Evolutionary conservation across 352 stramenopile genomes (phyloP).

Genomic region (Pythium oligandrum): DNA sequence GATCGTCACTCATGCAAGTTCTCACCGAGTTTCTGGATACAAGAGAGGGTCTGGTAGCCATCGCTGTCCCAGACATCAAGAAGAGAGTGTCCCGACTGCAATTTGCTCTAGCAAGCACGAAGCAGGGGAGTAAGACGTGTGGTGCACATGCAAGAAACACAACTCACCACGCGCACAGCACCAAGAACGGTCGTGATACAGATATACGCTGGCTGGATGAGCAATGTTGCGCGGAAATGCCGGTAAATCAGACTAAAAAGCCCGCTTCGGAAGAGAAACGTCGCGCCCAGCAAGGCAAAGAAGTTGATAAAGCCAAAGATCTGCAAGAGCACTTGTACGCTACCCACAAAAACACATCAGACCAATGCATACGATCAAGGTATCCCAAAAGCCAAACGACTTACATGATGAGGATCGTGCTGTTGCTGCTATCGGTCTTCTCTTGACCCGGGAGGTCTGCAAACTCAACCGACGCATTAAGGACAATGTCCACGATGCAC

Average conservation of each 20-base stretch:
- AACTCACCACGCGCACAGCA: slow-evolving; percentile 28
- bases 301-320: slow-evolving; percentile 52
- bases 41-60: slow-evolving; percentile 38
- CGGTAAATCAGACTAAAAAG: slow-evolving; percentile 54
- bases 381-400: slow-evolving; percentile 1
- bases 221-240: slow-evolving; percentile 45
- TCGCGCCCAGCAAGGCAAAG: slow-evolving; percentile 48
- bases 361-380: background rate
- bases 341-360: slow-evolving; percentile 10
- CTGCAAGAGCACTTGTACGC: slow-evolving; percentile 62
- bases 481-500: slow-evolving; percentile 45
- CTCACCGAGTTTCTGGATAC: slow-evolving; percentile 52
- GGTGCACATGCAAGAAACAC: background rate
- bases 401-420: slow-evolving; percentile 53
- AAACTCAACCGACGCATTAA: slow-evolving; percentile 66
- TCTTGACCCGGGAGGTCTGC: slow-evolving; percentile 36
- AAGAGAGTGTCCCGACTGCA: slow-evolving; percentile 13
- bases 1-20: background rate
- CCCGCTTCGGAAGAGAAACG: slow-evolving; percentile 68
- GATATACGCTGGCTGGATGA: slow-evolving; percentile 48
- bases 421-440: slow-evolving; percentile 18
- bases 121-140: too few relatives aligned
- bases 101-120: background rate
- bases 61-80: slow-evolving; percentile 38
- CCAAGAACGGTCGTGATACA: slow-evolving; percentile 38